phyloP scores from a whole-genome alignment of 148 eudicot genomes.

The Camellia japonica region DNA sequence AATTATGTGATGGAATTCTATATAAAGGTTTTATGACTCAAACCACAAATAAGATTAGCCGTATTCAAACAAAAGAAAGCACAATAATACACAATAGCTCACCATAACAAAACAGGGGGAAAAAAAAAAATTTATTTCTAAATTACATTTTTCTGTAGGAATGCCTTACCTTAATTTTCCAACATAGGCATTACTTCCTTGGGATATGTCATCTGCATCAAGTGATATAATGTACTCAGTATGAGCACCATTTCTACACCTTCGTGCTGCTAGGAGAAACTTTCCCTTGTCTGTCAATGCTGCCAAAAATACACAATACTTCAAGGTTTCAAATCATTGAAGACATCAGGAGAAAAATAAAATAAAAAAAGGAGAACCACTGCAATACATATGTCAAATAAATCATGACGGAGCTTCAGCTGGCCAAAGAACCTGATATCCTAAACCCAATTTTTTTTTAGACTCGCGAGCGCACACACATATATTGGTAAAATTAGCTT shows the following conservation, averaged over 20 bases:
- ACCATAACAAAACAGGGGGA: not conserved
- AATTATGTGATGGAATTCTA: no score
- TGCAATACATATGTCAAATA: no score
- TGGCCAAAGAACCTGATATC: no score
- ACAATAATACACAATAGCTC: not conserved
- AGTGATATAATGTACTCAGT: constrained; percentile 85
- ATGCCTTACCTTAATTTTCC: constrained; percentile 80
- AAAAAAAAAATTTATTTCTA: no score
- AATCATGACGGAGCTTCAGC: not conserved
- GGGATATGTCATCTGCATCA: constrained; percentile 76
- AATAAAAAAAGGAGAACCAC: not conserved
- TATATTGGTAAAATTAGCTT: no score
- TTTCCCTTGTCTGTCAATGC: constrained; percentile 86
- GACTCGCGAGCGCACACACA: no score
- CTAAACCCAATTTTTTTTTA: no score
- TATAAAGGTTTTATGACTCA: not conserved
- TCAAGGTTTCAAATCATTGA: not conserved
- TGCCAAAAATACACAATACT: constrained; percentile 19
- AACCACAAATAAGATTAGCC: not conserved
- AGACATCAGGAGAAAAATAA: not conserved
- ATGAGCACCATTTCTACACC: constrained; percentile 70
- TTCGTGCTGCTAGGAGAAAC: constrained; percentile 89
- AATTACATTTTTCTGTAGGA: not conserved
- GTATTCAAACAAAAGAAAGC: constrained; percentile 1
- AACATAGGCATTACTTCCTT: constrained; percentile 87